These are phyloP conservation scores for Phyllostachys edulis DNA, from an alignment of 176 grass and related monocot genomes.

Conservation along the genomic window DNA sequence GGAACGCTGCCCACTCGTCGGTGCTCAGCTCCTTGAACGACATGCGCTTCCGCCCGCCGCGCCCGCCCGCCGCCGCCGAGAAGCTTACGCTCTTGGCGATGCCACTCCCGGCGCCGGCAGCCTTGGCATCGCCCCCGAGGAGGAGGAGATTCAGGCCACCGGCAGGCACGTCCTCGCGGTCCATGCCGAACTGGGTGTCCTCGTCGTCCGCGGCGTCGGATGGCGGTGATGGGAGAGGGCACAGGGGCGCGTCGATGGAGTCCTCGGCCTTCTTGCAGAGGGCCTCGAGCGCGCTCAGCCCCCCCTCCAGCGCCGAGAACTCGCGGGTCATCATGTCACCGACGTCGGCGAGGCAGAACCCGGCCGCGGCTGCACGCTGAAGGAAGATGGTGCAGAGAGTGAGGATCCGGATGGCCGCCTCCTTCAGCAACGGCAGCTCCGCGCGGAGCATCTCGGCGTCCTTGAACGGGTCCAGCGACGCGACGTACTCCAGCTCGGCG, in stretches of 20 bases:
- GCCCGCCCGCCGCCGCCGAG: not conserved
- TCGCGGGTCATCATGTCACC: conserved; percentile 90
- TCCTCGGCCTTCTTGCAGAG: conserved; percentile 61
- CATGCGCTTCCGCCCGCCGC: conserved; percentile 36
- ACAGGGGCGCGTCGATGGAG: not conserved
- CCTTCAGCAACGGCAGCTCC: conserved; percentile 59
- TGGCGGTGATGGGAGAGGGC: not conserved
- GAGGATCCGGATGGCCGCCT: conserved; percentile 62
- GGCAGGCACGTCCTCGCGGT: not conserved
- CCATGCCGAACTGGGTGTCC: conserved; percentile 30
- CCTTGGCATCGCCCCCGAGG: not conserved
- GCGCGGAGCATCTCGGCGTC: conserved; percentile 71
- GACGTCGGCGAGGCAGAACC: conserved; percentile 83
- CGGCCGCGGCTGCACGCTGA: conserved; percentile 53
- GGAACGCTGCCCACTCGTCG: conserved; percentile 68
- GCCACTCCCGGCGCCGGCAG: not conserved
- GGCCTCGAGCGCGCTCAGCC: conserved; percentile 59
- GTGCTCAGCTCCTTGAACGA: conserved; percentile 63
- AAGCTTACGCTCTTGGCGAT: conserved; percentile 53
- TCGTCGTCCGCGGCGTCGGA: not conserved
- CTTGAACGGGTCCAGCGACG: conserved; percentile 60
- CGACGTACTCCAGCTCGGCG: conserved; percentile 53
- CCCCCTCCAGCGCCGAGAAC: conserved; percentile 48
- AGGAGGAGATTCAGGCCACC: not conserved
- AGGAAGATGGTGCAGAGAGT: conserved; percentile 77